Conservation (phyloP, 1,284 basidiomycete species). For the Rugosomyces carneus region DNA sequence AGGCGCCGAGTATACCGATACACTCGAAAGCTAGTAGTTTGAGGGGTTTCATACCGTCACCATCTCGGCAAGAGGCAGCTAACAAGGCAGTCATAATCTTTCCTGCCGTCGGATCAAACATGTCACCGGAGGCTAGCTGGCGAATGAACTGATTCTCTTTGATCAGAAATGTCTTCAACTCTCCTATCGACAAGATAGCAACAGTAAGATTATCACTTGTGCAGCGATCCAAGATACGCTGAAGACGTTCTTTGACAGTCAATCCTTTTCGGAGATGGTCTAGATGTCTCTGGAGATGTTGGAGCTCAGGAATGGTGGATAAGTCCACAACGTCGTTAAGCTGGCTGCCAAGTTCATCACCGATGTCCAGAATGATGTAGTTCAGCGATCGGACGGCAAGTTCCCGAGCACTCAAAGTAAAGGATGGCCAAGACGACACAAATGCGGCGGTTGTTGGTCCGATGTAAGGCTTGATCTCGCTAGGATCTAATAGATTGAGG, state of each 20-base stretch:
- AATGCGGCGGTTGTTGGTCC: slow-evolving; percentile 88
- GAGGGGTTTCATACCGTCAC: slow-evolving; percentile 66
- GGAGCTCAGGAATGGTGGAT: slow-evolving; percentile 64
- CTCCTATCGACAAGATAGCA: slow-evolving; percentile 69
- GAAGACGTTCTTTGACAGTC: slow-evolving; percentile 53
- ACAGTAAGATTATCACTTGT: slow-evolving; percentile 82
- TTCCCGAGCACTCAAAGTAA: slow-evolving; percentile 49
- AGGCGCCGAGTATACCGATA: slow-evolving; percentile 89
- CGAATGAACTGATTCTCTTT: slow-evolving; percentile 48
- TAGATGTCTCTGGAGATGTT: slow-evolving; percentile 42
- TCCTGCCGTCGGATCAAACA: slow-evolving; percentile 79
- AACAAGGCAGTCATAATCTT: slow-evolving; percentile 69
- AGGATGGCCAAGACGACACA: slow-evolving; percentile 70
- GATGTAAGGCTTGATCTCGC: slow-evolving; percentile 80
- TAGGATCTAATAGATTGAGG: slow-evolving; percentile 61
- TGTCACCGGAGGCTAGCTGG: slow-evolving; percentile 71
- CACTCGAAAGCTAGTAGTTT: slow-evolving; percentile 81
- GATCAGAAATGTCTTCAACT: slow-evolving; percentile 67
- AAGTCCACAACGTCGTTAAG: slow-evolving; percentile 81
- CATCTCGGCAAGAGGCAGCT: slow-evolving; percentile 69
- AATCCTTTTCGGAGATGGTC: slow-evolving; percentile 42
- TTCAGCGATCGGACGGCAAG: slow-evolving; percentile 60
- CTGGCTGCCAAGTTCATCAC: slow-evolving; percentile 44
- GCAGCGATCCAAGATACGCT: slow-evolving; percentile 70
- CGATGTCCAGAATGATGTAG: slow-evolving; percentile 68